Conservation (phyloP, 768 basidiomycete genomes). For the Pleurotus tuber-regium region DNA sequence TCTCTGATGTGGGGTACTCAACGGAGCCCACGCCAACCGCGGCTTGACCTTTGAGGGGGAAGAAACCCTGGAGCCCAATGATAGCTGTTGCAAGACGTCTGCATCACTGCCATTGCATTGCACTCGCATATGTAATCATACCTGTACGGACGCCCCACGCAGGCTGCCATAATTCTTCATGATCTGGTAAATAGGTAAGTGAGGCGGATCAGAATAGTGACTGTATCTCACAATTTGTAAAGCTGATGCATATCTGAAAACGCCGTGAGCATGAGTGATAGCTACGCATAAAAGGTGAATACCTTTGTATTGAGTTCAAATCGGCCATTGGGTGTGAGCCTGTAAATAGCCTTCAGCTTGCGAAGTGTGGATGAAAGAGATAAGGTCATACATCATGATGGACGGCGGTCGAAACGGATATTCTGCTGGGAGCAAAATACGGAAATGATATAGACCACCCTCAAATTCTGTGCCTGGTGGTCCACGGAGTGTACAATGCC, state of each 20-base stretch:
- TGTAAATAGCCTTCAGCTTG: background rate
- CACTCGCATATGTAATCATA: constrained; percentile 26
- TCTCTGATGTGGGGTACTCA: constrained; percentile 71
- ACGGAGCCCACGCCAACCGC: constrained; percentile 87
- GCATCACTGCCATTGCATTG: background rate
- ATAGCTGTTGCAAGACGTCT: constrained; percentile 51
- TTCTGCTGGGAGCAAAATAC: constrained; percentile 86
- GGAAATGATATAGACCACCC: constrained; percentile 95
- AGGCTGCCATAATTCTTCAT: constrained; percentile 97
- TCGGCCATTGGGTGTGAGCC: constrained; percentile 90
- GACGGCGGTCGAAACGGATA: constrained; percentile 97
- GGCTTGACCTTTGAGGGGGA: constrained; percentile 83
- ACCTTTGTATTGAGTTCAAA: constrained; percentile 97
- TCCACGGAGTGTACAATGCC: constrained; percentile 97
- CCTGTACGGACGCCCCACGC: constrained; percentile 98
- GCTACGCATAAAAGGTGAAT: background rate
- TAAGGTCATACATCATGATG: constrained; percentile 61
- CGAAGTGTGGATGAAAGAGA: background rate
- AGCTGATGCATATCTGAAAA: constrained; percentile 85
- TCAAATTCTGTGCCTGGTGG: constrained; percentile 87
- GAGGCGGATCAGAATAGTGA: constrained; percentile 5
- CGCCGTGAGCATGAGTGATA: background rate
- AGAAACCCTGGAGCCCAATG: constrained; percentile 85
- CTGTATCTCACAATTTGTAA: constrained; percentile 77
- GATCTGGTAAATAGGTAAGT: constrained; percentile 49